These are phyloP conservation scores for Diaporthe destruens DNA, from an alignment of 2,329 filamentous ascomycete species.

Conservation along the genomic window DNA sequence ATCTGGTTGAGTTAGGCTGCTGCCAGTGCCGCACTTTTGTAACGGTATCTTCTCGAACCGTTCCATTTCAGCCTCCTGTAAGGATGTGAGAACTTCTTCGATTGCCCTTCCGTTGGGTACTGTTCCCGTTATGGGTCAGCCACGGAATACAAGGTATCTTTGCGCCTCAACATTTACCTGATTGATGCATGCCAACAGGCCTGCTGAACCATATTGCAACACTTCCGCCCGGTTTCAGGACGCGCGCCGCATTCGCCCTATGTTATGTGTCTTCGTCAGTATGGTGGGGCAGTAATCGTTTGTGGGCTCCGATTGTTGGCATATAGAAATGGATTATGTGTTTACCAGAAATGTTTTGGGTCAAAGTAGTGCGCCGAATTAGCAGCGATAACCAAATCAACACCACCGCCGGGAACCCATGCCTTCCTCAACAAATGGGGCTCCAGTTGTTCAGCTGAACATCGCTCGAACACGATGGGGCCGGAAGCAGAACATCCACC, in stretches of 20 bases:
- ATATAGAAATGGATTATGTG: not conserved
- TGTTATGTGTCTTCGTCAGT: not conserved
- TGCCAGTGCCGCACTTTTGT: not conserved
- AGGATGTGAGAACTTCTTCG: not conserved
- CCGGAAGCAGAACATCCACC: not conserved
- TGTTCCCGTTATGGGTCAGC: not conserved
- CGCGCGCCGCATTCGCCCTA: not conserved
- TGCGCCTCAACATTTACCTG: not conserved
- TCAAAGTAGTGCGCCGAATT: slow-evolving; percentile 2
- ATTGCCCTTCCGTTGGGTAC: not conserved
- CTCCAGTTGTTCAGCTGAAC: not conserved
- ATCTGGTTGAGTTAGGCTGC: not conserved
- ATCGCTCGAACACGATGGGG: not conserved
- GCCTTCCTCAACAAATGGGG: not conserved
- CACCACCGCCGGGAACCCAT: not conserved
- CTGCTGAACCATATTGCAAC: not conserved
- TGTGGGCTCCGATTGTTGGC: not conserved
- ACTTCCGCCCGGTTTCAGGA: not conserved
- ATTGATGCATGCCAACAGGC: not conserved
- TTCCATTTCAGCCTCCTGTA: not conserved
- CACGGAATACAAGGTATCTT: not conserved
- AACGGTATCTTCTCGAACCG: not conserved
- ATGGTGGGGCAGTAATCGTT: not conserved
- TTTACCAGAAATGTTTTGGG: not conserved
- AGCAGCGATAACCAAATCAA: not conserved